Evolutionary conservation across 495 filamentous ascomycete species (phyloP).

Genomic region (Lophiotrema nucula): DNA sequence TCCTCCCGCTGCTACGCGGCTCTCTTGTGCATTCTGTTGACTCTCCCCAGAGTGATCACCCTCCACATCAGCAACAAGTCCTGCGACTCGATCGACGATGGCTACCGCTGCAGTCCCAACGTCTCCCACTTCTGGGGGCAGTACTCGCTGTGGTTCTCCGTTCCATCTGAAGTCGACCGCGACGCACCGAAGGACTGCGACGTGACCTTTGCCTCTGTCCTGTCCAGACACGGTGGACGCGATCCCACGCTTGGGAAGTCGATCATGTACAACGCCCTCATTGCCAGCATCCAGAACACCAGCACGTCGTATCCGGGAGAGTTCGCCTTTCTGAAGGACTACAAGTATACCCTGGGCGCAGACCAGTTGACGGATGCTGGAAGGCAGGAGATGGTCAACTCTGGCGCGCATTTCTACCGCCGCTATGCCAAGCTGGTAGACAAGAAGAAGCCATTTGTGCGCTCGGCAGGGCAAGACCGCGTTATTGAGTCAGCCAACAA

Average conservation of each 20-base stretch:
- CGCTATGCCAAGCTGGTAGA: slow-evolving; percentile 62
- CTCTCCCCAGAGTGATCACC: slow-evolving; percentile 5
- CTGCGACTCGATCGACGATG: slow-evolving; percentile 54
- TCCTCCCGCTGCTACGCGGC: slow-evolving; percentile 1
- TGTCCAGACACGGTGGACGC: slow-evolving; percentile 82
- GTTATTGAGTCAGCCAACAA: slow-evolving; percentile 72
- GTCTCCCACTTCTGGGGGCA: slow-evolving; percentile 78
- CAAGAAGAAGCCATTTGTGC: slow-evolving; percentile 63
- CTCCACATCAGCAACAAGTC: slow-evolving; percentile 8
- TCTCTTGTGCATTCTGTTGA: slow-evolving; percentile 11
- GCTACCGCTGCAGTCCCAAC: slow-evolving; percentile 60
- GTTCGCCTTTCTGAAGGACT: slow-evolving; percentile 64
- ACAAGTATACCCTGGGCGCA: slow-evolving; percentile 69
- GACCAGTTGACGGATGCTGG: slow-evolving; percentile 75
- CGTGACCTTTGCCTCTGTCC: slow-evolving; percentile 72
- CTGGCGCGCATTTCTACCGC: slow-evolving; percentile 69
- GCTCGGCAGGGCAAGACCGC: slow-evolving; percentile 66
- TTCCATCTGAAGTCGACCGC: slow-evolving; percentile 60
- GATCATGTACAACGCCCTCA: slow-evolving; percentile 23
- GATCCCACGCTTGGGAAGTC: slow-evolving; percentile 68
- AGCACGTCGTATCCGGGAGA: slow-evolving; percentile 56
- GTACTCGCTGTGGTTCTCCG: slow-evolving; percentile 78
- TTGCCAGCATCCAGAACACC: slow-evolving; percentile 56
- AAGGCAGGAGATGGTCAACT: slow-evolving; percentile 69
- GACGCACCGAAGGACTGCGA: slow-evolving; percentile 61